Evolutionary conservation across 2,329 filamentous ascomycete species (phyloP).

Genomic region (Aspergillus persii): DNA sequence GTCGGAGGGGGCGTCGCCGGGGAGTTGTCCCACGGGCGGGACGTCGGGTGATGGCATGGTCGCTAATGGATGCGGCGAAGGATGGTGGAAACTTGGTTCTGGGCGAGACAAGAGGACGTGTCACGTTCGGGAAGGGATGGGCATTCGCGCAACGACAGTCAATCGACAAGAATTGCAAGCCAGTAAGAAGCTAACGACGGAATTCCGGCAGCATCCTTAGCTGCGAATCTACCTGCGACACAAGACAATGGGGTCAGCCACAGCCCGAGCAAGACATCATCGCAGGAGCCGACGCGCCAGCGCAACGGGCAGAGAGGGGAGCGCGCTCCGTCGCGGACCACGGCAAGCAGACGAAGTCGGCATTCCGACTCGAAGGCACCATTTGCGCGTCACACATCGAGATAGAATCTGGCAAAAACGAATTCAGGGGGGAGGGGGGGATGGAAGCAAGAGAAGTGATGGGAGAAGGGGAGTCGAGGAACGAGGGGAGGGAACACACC

Average conservation of each 20-base stretch:
- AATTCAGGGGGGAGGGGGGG: background rate
- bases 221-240: slow-evolving; percentile 9
- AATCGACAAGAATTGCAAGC: slow-evolving; percentile 23
- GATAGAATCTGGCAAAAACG: background rate
- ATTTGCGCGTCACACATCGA: background rate
- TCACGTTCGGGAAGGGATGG: slow-evolving; percentile 22
- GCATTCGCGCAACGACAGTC: slow-evolving; percentile 20
- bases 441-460: background rate
- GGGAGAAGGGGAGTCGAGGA: background rate
- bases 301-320: background rate
- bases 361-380: background rate
- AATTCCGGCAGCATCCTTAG: slow-evolving; percentile 35
- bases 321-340: background rate
- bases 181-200: background rate
- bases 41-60: slow-evolving; percentile 39
- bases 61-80: background rate
- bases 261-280: slow-evolving; percentile 2
- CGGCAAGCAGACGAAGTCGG: background rate
- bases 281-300: slow-evolving; percentile 14
- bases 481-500: background rate
- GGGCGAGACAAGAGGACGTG: slow-evolving; percentile 11
- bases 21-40: slow-evolving; percentile 24
- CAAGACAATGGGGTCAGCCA: slow-evolving; percentile 15
- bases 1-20: slow-evolving; percentile 23
- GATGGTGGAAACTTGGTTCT: slow-evolving; percentile 2